These are phyloP conservation scores for Alternaria ventricosa DNA, from an alignment of 2,329 filamentous ascomycete genomes.

Conservation along the genomic window DNA sequence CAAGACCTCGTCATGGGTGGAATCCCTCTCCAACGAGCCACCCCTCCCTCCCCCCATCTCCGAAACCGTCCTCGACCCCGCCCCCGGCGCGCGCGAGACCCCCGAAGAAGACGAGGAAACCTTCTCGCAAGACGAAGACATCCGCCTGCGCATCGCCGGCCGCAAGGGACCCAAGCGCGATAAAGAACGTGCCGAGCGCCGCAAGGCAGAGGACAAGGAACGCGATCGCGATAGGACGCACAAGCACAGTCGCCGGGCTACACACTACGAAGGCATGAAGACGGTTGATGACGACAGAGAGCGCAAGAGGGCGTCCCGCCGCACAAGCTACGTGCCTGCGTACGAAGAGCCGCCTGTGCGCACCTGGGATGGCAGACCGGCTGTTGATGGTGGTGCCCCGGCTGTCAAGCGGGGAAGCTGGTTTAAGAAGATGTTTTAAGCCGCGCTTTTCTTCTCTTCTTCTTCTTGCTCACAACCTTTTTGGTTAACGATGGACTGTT, in stretches of 20 bases:
- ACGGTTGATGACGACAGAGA: slow-evolving; percentile 29
- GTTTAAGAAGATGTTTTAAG: slow-evolving; percentile 55
- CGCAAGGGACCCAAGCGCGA: slow-evolving; percentile 39
- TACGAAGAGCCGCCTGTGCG: slow-evolving; percentile 44
- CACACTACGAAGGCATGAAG: slow-evolving; percentile 30
- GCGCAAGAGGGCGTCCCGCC: slow-evolving; percentile 34
- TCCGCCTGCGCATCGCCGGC: slow-evolving; percentile 44
- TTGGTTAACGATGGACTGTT: not conserved
- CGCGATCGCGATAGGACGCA: slow-evolving; percentile 36
- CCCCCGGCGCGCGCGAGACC: slow-evolving; percentile 31
- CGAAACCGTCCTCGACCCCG: slow-evolving; percentile 56
- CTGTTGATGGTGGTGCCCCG: slow-evolving; percentile 29
- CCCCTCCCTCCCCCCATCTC: slow-evolving; percentile 54
- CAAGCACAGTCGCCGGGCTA: slow-evolving; percentile 37
- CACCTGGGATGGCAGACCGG: slow-evolving; percentile 52
- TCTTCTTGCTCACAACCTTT: not conserved
- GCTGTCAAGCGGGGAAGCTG: slow-evolving; percentile 53
- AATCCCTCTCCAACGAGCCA: slow-evolving; percentile 54
- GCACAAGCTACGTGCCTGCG: slow-evolving; percentile 40
- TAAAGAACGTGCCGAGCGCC: slow-evolving; percentile 37
- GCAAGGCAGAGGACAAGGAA: slow-evolving; percentile 34
- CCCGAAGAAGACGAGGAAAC: slow-evolving; percentile 43
- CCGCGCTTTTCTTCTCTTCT: not conserved
- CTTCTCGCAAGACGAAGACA: slow-evolving; percentile 48
- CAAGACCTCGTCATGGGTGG: slow-evolving; percentile 59